Evolutionary conservation across 129 eudicot species (phyloP), one percentile per base, ranked within the genome.

Genomic region (Heracleum sosnowskyi): DNA sequence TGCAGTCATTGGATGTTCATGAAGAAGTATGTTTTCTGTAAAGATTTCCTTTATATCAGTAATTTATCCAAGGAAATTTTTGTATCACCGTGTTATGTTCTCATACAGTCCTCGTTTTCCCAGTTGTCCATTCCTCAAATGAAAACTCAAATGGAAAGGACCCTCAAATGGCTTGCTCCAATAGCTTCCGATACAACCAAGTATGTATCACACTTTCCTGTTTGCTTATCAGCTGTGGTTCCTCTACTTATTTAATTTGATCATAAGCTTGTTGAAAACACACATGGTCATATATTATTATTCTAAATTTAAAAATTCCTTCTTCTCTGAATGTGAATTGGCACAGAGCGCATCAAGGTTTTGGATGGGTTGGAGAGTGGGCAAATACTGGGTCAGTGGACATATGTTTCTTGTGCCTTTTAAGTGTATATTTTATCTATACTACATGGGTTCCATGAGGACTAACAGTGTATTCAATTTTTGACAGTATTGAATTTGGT

Each of bases 301-400:
- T 53, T 18, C 44, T 13, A 31, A 34, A 60, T 63, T 7, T 18
- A 11, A 18, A 28, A 41, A 28, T 34, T 64, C 15, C 10, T 42
- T 71, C 31, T 75, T 64, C 17, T 13, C 33, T 78, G 51, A 66
- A 49, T 77, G 55, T 51, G 78, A 46, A 68, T 81, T 60, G 35
- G 35, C 57, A 64, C 94, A 95, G 98, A 81, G 94, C 96, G 41
- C 97, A 95, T 86, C 98, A 95, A 84, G 98, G 98, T 40, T 94
- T 94, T 69, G 98, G 98, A 68, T 94, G 98, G 98, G 98, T 94
- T 53, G 98, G 98, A 83, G 98, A 95, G 85, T 95, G 98, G 98
- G 97, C 98, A 63, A 95, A 91, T 81, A 80, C 97, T 1, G 96
- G 97, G 98, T 95, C 33, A 76, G 97, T 82, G 22, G 26, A 77